These are phyloP conservation scores for Parastagonospora avenae DNA, from an alignment of 2,329 filamentous ascomycete species.

Conservation along the genomic window DNA sequence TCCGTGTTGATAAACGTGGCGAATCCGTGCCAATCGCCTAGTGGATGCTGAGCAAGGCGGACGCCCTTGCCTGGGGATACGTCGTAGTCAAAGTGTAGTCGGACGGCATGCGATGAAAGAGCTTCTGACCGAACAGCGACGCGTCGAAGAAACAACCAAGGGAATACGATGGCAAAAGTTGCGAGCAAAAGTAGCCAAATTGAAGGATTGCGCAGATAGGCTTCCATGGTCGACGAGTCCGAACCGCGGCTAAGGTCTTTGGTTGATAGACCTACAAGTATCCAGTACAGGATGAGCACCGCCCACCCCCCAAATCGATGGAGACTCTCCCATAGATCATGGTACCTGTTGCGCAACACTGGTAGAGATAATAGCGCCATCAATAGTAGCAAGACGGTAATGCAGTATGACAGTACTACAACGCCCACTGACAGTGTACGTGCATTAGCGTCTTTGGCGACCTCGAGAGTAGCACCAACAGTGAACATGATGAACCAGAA, in stretches of 20 bases:
- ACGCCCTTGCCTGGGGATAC: slow-evolving; percentile 39
- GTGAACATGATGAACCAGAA: slow-evolving; percentile 55
- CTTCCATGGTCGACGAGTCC: slow-evolving; percentile 18
- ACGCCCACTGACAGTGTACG: too few relatives aligned
- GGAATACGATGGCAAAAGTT: slow-evolving; percentile 71
- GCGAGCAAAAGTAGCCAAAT: slow-evolving; percentile 74
- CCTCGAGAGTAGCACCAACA: slow-evolving; percentile 40
- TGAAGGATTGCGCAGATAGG: slow-evolving; percentile 29
- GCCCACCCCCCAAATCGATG: slow-evolving; percentile 48
- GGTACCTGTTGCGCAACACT: slow-evolving; percentile 38
- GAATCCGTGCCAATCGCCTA: slow-evolving; percentile 47
- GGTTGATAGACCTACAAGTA: slow-evolving; percentile 4
- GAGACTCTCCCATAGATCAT: slow-evolving; percentile 42
- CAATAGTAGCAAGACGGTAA: slow-evolving; percentile 36
- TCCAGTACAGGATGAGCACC: slow-evolving; percentile 44
- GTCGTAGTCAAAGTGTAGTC: slow-evolving; percentile 61
- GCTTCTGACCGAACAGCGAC: slow-evolving; percentile 69
- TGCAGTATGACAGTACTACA: slow-evolving; percentile 27
- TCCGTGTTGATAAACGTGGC: slow-evolving; percentile 44
- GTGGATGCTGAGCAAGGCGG: slow-evolving; percentile 35
- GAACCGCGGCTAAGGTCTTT: too few relatives aligned
- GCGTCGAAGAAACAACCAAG: slow-evolving; percentile 75
- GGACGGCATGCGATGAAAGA: slow-evolving; percentile 74
- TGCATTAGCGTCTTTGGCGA: slow-evolving; percentile 20
- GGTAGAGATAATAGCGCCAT: slow-evolving; percentile 34